Evolutionary conservation across 805 yeast species (phyloP).

Genomic region (Nakazawaea ernobii): DNA sequence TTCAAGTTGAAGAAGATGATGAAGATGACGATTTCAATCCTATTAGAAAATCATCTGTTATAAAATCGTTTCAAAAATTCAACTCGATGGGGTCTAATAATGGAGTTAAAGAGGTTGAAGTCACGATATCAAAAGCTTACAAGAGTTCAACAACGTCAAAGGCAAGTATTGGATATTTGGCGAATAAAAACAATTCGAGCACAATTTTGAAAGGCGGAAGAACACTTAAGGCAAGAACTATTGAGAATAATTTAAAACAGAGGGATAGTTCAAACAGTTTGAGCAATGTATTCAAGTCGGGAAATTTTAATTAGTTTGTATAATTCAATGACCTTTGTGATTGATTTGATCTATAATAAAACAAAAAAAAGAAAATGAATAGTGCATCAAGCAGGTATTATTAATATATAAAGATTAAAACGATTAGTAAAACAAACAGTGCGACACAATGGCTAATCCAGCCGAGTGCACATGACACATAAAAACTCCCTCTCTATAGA

Average conservation of each 20-base stretch:
- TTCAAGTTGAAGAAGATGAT: conserved; percentile 23
- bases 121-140: conserved; percentile 47
- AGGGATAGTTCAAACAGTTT: conserved; percentile 11
- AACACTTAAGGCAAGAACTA: conserved; percentile 6
- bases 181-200: conserved; percentile 22
- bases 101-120: conserved; percentile 38
- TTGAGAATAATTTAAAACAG: conserved; percentile 15
- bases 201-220: conserved; percentile 1
- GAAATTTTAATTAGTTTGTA: conserved; percentile 12
- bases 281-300: conserved; percentile 12
- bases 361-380: too few species aligned
- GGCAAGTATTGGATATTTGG: conserved; percentile 53
- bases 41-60: conserved; percentile 28
- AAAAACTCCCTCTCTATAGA: too few species aligned
- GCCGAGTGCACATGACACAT: too few species aligned
- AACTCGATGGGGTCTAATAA: conserved; percentile 26
- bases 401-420: neutral
- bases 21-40: conserved; percentile 29
- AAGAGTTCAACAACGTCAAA: conserved; percentile 50
- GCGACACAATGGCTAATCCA: too few species aligned
- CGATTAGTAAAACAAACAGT: too few species aligned
- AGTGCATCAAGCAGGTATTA: neutral
- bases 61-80: conserved; percentile 38
- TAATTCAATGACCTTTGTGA: neutral
- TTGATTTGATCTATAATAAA: too few species aligned